A percentile compares a stretch with the other conserved stretches of the same genome.
These are phyloP conservation scores for Fusarium devonianum DNA, from an alignment of 2,329 filamentous ascomycete species.

Conservation along the genomic window DNA sequence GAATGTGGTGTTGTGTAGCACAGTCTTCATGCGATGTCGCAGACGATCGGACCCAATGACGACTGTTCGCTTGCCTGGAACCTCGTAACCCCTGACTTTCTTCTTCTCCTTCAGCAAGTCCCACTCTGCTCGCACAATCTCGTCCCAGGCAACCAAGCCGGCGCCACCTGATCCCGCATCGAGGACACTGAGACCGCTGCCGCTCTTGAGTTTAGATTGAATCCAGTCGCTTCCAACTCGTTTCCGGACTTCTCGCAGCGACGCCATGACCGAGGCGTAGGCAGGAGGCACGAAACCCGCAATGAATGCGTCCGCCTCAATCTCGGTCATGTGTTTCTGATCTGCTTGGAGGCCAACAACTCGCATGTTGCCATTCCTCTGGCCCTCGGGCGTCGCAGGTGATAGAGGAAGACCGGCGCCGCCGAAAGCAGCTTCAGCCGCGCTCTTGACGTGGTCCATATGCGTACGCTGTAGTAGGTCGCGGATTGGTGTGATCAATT, in stretches of 20 bases:
- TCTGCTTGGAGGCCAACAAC: conserved; percentile 69
- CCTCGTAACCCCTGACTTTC: conserved; percentile 51
- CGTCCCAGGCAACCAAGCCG: conserved; percentile 76
- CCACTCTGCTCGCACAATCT: conserved; percentile 84
- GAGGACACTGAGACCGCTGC: conserved; percentile 67
- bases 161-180: conserved; percentile 80
- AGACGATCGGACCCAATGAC: conserved; percentile 78
- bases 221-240: conserved; percentile 77
- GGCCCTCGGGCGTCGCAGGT: conserved; percentile 70
- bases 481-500: conserved; percentile 74
- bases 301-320: conserved; percentile 77
- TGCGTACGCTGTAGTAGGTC: conserved; percentile 72
- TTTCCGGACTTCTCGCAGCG: conserved; percentile 76
- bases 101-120: conserved; percentile 67
- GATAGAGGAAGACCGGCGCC: conserved; percentile 79
- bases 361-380: conserved; percentile 66
- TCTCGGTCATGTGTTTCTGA: conserved; percentile 73
- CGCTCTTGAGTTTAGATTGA: conserved; percentile 65
- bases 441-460: conserved; percentile 75
- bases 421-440: conserved; percentile 78
- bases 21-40: conserved; percentile 74
- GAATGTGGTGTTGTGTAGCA: conserved; percentile 90
- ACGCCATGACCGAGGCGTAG: conserved; percentile 72
- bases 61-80: conserved; percentile 79
- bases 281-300: conserved; percentile 73